These are phyloP conservation scores for Xylariales sp. DNA, from an alignment of 2,329 filamentous ascomycete genomes.

Conservation along the genomic window DNA sequence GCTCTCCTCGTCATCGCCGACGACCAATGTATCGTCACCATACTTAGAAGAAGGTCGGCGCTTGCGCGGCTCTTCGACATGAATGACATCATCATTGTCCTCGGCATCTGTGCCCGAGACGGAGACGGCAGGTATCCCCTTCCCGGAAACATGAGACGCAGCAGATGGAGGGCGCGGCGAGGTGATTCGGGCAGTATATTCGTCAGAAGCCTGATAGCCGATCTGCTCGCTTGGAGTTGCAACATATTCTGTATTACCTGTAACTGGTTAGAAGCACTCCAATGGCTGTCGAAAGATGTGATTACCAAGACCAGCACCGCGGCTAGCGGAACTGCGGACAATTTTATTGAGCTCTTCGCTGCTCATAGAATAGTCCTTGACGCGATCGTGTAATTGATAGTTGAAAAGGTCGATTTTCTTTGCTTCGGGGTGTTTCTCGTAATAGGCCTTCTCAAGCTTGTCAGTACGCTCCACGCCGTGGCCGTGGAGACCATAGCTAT, in stretches of 20 bases:
- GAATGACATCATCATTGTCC: slow-evolving; percentile 62
- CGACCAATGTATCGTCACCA: slow-evolving; percentile 40
- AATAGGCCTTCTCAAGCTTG: slow-evolving; percentile 87
- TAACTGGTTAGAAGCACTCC: slow-evolving; percentile 26
- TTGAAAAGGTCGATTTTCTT: slow-evolving; percentile 67
- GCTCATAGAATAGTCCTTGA: slow-evolving; percentile 76
- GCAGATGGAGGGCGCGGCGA: slow-evolving; percentile 56
- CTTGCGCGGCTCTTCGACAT: slow-evolving; percentile 65
- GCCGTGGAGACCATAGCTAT: slow-evolving; percentile 89
- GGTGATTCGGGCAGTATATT: slow-evolving; percentile 72
- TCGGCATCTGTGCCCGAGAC: slow-evolving; percentile 17
- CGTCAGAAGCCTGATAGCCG: slow-evolving; percentile 81
- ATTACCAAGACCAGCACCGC: slow-evolving; percentile 48
- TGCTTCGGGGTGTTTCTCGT: slow-evolving; percentile 84
- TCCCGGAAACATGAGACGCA: slow-evolving; percentile 31
- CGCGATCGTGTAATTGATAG: slow-evolving; percentile 50
- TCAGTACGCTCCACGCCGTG: slow-evolving; percentile 74
- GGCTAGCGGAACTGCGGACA: slow-evolving; percentile 65
- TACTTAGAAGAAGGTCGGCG: slow-evolving; percentile 39
- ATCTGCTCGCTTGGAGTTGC: slow-evolving; percentile 88
- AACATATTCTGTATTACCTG: slow-evolving; percentile 60
- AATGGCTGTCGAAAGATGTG: slow-evolving; percentile 19
- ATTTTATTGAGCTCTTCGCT: slow-evolving; percentile 88
- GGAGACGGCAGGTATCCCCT: slow-evolving; percentile 20
- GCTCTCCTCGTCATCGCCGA: slow-evolving; percentile 51